A percentile compares a stretch with the other conserved stretches of the same genome.
Evolutionary conservation across 208 protist genomes (phyloP).

Genomic region (Leishmania aethiopica): DNA sequence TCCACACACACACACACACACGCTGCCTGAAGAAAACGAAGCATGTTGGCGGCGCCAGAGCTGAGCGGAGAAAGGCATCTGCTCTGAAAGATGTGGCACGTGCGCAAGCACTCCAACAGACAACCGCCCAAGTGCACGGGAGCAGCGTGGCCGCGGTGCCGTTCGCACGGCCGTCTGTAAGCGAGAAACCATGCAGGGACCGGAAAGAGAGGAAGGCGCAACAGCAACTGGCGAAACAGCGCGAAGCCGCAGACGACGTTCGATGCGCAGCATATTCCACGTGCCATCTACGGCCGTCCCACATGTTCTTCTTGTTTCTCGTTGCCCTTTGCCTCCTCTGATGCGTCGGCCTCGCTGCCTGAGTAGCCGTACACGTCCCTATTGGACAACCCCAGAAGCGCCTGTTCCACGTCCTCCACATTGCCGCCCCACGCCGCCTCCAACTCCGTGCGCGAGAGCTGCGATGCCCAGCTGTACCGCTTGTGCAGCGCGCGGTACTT

Average conservation of each 20-base stretch:
- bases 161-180: background rate
- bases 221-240: background rate
- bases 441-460: slow-evolving; percentile 46
- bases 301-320: background rate
- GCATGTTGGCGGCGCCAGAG: background rate
- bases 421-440: slow-evolving; percentile 24
- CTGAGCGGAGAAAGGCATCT: background rate
- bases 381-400: slow-evolving; percentile 51
- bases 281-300: background rate
- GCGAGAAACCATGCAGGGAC: too few species aligned
- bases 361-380: slow-evolving; percentile 56
- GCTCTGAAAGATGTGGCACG: background rate
- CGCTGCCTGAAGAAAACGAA: background rate
- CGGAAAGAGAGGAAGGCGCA: background rate
- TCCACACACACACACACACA: background rate
- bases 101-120: background rate
- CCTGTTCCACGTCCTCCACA: slow-evolving; percentile 33
- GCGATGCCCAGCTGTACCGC: slow-evolving; percentile 60
- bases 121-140: background rate
- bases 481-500: slow-evolving; percentile 78
- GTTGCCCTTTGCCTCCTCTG: background rate
- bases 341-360: slow-evolving; percentile 7
- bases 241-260: background rate
- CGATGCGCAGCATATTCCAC: background rate
- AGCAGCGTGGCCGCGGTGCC: background rate